Conservation (phyloP, 495 filamentous ascomycete genomes). For the Delitschia confertaspora region DNA sequence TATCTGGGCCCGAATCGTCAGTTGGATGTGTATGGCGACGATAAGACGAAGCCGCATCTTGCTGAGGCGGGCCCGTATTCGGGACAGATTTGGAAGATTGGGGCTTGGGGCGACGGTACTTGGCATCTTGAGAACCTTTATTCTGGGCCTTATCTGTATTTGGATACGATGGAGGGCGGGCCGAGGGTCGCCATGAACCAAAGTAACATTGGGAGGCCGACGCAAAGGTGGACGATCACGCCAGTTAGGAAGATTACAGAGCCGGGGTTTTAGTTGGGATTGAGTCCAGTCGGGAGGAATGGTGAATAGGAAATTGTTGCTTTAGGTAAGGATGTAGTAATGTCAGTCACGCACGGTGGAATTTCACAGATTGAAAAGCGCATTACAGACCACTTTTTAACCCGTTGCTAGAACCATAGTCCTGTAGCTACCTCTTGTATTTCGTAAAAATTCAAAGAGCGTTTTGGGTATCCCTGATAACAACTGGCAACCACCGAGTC, state of each 20-base stretch:
- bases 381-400: too few relatives aligned
- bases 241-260: slow-evolving; percentile 11
- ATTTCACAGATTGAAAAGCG: too few relatives aligned
- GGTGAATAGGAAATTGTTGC: too few relatives aligned
- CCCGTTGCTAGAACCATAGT: too few relatives aligned
- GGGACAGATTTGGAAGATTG: slow-evolving; percentile 19
- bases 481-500: too few relatives aligned
- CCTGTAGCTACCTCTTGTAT: too few relatives aligned
- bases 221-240: slow-evolving; percentile 15
- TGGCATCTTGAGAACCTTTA: slow-evolving; percentile 18
- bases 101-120: slow-evolving; percentile 18
- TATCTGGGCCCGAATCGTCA: slow-evolving; percentile 10
- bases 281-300: background rate
- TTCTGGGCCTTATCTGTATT: slow-evolving; percentile 8
- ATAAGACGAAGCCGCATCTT: slow-evolving; percentile 8
- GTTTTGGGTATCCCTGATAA: too few relatives aligned
- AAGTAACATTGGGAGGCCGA: slow-evolving; percentile 15
- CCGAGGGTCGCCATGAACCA: slow-evolving; percentile 12
- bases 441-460: too few relatives aligned
- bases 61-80: background rate
- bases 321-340: too few relatives aligned
- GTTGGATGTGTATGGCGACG: slow-evolving; percentile 12
- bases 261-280: background rate
- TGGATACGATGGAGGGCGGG: slow-evolving; percentile 19
- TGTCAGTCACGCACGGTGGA: too few relatives aligned